Conservation (phyloP, 2,329 filamentous ascomycete genomes). For the Aspergillus quadricinctus region DNA sequence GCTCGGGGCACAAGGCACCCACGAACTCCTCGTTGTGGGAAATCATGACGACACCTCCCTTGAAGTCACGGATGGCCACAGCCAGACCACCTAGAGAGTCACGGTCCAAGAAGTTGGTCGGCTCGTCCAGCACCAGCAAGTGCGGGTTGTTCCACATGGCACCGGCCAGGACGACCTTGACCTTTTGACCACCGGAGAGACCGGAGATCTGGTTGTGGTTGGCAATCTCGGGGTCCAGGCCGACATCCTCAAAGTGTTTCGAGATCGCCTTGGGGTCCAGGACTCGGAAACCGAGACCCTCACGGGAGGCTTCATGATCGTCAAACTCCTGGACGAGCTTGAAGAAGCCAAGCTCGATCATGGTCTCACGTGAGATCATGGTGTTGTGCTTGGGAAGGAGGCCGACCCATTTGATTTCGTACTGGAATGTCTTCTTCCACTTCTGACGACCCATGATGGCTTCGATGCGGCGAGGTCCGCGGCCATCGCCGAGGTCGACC, state of each 20-base stretch:
- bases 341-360: slow-evolving; percentile 77
- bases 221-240: slow-evolving; percentile 93
- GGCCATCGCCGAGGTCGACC: slow-evolving; percentile 80
- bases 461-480: slow-evolving; percentile 72
- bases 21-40: slow-evolving; percentile 99
- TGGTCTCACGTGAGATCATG: slow-evolving; percentile 87
- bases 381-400: slow-evolving; percentile 90
- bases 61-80: slow-evolving; percentile 97
- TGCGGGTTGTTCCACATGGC: slow-evolving; percentile 99
- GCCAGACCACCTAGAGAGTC: slow-evolving; percentile 94
- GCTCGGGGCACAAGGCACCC: slow-evolving; percentile 88
- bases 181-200: slow-evolving; percentile 93
- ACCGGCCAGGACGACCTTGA: slow-evolving; percentile 95
- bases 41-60: slow-evolving; percentile 98
- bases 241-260: slow-evolving; percentile 97
- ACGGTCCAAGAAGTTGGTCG: slow-evolving; percentile 98
- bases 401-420: slow-evolving; percentile 91
- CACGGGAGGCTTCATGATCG: slow-evolving; percentile 96
- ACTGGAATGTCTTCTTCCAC: slow-evolving; percentile 98
- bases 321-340: slow-evolving; percentile 98
- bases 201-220: slow-evolving; percentile 98
- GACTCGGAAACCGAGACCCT: slow-evolving; percentile 92
- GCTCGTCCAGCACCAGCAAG: slow-evolving; percentile 93
- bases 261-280: slow-evolving; percentile 90
- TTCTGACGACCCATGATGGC: slow-evolving; percentile 93